Base-by-base conservation (phyloP, 495 filamentous ascomycete genomes). In the Cetradonia linearis region DNA sequence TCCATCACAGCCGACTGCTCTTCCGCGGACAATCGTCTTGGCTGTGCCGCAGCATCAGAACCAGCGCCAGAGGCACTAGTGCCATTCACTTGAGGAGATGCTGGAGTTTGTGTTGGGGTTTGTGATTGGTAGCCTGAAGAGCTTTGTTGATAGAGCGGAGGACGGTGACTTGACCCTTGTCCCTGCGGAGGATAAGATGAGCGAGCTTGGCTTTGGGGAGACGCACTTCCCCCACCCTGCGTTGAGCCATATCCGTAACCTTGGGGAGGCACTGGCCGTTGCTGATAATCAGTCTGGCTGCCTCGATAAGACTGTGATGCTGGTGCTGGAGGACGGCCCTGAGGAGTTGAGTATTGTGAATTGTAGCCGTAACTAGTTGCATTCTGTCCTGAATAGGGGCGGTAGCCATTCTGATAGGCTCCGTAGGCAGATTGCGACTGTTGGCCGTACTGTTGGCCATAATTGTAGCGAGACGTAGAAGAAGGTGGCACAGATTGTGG, bases 1-100 rank as follows among this genome's bases (percentile, higher is more conserved):
- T 77, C 73, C 70, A 77, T 75, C 54, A 76, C 47, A 3, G 70
- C 67, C n/a, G 74, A 72, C 66, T 77, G 77, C 59, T 79, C 77
- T 27, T 73, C 72, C 5, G 59, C 48, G 10, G 55, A 54, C 65
- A 64, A 13, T 5, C 40, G 55, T 47, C 36, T 60, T 37, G 38
- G 52, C 44, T 56, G 54, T 27, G 52, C 54, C 13, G 49, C 48
- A 31, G 59, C 38, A 18, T 59, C 59, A 60, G 50, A 56, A 8
- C 53, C 71, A 47, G 59, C 36, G 18, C 52, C 59, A 55, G 36
- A 49, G 18, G 58, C 71, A 47, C 74, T 70, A 28, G 71, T 73
- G 25, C 73, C 66, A 62, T 77, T 76, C 37, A 68, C 62, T 33
- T 62, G 65, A 18, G 74, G 70, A 36, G 70, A 65, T n/a, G 70